Conservation (phyloP, 2,329 filamentous ascomycete genomes). For the Arthrobotrys pseudoclavata region DNA sequence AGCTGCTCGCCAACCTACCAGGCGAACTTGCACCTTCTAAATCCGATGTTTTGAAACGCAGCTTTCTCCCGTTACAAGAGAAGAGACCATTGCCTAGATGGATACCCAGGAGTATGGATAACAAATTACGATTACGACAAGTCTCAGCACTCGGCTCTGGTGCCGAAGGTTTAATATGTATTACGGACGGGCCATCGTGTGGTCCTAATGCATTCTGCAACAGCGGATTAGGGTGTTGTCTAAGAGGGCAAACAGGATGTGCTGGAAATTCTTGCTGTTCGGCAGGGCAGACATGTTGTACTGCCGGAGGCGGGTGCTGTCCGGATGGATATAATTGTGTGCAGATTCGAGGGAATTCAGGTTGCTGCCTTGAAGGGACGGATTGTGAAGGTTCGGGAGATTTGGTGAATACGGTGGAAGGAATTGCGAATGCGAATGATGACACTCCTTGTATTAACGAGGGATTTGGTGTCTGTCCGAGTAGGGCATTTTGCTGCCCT, state of each 20-base stretch:
- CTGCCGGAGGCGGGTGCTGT: constrained; percentile 46
- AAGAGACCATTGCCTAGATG: constrained; percentile 53
- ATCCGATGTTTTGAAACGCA: constrained; percentile 33
- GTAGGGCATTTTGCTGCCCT: constrained; percentile 53
- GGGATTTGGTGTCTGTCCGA: constrained; percentile 58
- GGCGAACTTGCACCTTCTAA: constrained; percentile 17
- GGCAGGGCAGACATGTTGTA: constrained; percentile 43
- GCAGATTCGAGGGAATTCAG: constrained; percentile 31
- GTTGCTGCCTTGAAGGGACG: constrained; percentile 48
- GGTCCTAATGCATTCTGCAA: constrained; percentile 48
- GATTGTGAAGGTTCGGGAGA: constrained; percentile 37
- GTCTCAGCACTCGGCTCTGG: constrained; percentile 23
- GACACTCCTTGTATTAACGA: constrained; percentile 35
- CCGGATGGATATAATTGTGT: constrained; percentile 52
- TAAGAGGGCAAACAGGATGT: constrained; percentile 42
- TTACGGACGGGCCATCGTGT: constrained; percentile 39
- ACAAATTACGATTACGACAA: constrained; percentile 29
- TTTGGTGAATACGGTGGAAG: constrained; percentile 46
- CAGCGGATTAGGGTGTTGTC: constrained; percentile 51
- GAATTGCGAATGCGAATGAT: constrained; percentile 50
- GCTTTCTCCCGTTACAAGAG: constrained; percentile 10
- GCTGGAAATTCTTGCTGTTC: constrained; percentile 54
- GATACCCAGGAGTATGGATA: constrained; percentile 47
- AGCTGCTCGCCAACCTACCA: constrained; percentile 11
- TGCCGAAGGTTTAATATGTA: constrained; percentile 43